Evolutionary conservation across 2,329 filamentous ascomycete species (phyloP), one percentile per base, ranked within the genome.

Genomic region (Raffaelea deltoideospora): DNA sequence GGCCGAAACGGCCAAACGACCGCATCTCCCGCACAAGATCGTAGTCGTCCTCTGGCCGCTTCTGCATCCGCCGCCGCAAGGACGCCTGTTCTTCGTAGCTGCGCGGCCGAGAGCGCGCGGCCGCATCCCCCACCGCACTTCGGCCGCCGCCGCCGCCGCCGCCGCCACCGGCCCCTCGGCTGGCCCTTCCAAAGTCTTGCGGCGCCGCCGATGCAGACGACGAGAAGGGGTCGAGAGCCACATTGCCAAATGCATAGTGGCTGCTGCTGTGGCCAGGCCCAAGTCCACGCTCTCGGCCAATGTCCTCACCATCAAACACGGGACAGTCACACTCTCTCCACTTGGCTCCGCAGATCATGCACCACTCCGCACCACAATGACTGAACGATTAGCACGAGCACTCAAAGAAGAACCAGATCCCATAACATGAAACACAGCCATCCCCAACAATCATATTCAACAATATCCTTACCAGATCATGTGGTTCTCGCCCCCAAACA

Each of bases 291-390:
- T n/a, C n/a, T n/a, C n/a, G 61, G 44, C 79, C 74, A 11, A 58
- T 59, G 35, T 75, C 71, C 5, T 60, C 52, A 4, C 53, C 45
- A 20, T 72, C 81, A 61, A 87, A 86, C 74, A 76, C 83, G 0
- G 81, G 78, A 46, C 85, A 93, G 37, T 81, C 74, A 50, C 85
- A 93, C 1, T 67, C 76, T 58, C 84, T 88, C 84, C 85, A 92
- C 47, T 80, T 80, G 23, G 63, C 53, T 18, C 81, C 85, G 51
- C 86, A 94, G 20, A 83, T 68, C 72, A 90, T 86, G 58, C 86
- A 94, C 50, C 92, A 92, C 48, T 92, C 72, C 21, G 82, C 82
- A 37, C 72, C 78, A 50, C 86, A 93, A 38, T 76, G 80, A 53
- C 78, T 61, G 42, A 27, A 27, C 22, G 28, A 24, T 27, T 18